These are phyloP conservation scores for Trifolium subterraneum DNA, from an alignment of 306 rosid species.

Conservation along the genomic window DNA sequence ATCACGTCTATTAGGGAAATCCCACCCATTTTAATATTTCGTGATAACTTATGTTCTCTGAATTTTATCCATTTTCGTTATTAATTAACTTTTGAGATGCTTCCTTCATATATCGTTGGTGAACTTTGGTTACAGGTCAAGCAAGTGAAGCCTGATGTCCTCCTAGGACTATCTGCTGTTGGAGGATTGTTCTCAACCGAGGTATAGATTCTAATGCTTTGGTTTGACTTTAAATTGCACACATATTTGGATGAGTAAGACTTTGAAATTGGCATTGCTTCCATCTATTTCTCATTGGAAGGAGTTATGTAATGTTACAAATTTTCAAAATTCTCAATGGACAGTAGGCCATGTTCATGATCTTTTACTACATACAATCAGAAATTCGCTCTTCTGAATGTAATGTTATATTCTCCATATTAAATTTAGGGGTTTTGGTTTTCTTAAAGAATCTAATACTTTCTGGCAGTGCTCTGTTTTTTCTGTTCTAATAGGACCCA, in stretches of 20 bases:
- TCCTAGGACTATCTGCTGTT: constrained; percentile 97
- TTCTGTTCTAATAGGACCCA: background rate
- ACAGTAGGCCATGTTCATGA: constrained; percentile 3
- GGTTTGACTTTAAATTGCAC: constrained; percentile 12
- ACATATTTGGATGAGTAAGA: background rate
- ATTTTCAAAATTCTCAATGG: background rate
- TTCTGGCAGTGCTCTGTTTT: background rate
- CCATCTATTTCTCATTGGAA: constrained; percentile 16
- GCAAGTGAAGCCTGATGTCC: constrained; percentile 98
- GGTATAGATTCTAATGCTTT: constrained; percentile 55
- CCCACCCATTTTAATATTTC: background rate
- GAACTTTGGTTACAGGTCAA: constrained; percentile 68
- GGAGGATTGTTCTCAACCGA: constrained; percentile 97
- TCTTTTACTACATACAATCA: background rate
- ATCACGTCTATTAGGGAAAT: constrained; percentile 5
- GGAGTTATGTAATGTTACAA: background rate
- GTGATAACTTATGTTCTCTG: constrained; percentile 1
- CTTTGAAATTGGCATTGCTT: constrained; percentile 3
- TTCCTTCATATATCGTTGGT: constrained; percentile 32
- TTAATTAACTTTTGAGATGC: background rate
- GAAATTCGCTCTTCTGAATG: constrained; percentile 3
- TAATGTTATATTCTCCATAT: constrained; percentile 1
- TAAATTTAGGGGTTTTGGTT: constrained; percentile 13
- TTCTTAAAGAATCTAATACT: background rate
- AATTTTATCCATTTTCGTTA: background rate